These are phyloP conservation scores for Suhomyces coccinellae DNA, from an alignment of 1,139 yeast species.

Conservation along the genomic window DNA sequence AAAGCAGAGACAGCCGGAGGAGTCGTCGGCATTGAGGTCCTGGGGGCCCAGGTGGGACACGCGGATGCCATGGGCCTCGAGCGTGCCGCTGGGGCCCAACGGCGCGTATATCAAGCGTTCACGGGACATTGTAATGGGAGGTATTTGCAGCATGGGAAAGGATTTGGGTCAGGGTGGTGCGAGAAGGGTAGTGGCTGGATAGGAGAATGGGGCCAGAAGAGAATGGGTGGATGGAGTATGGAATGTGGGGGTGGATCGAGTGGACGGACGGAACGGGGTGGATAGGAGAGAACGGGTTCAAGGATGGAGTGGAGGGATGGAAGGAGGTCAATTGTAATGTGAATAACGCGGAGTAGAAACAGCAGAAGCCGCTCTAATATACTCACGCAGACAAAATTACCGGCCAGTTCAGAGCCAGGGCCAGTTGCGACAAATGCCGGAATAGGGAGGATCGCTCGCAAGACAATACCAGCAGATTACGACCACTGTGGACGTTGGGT, in stretches of 20 bases:
- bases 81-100: conserved; percentile 2
- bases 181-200: not conserved
- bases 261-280: no score
- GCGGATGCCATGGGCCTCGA: conserved; percentile 7
- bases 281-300: no score
- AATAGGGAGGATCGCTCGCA: no score
- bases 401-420: no score
- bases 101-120: conserved; percentile 9
- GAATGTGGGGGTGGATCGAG: not conserved
- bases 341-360: no score
- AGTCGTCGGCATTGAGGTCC: not conserved
- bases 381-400: no score
- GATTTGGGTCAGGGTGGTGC: not conserved
- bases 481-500: no score
- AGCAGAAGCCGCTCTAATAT: no score
- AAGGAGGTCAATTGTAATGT: no score
- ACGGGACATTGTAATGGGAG: conserved; percentile 3
- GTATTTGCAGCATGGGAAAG: not conserved
- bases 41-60: conserved; percentile 1
- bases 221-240: not conserved
- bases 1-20: not conserved
- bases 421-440: no score
- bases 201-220: not conserved
- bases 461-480: no score
- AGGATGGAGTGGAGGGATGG: no score